Conservation (phyloP, 2,329 filamentous ascomycete genomes). For the Rutstroemia sp. region DNA sequence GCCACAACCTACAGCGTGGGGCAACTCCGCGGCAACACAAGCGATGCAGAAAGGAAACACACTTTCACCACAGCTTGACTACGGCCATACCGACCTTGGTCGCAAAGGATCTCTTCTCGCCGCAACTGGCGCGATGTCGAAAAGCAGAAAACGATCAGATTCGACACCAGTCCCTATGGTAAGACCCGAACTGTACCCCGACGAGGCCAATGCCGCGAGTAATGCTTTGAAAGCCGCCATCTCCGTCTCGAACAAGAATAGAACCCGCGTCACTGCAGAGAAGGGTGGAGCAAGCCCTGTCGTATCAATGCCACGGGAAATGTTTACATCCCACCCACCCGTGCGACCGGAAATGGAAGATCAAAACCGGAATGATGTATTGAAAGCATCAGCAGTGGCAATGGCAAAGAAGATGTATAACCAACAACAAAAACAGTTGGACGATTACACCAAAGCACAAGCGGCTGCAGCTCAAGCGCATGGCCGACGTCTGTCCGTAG, state of each 20-base stretch:
- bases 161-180: slow-evolving; percentile 44
- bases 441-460: slow-evolving; percentile 27
- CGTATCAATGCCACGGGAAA: slow-evolving; percentile 61
- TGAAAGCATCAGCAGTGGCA: slow-evolving; percentile 76
- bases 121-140: slow-evolving; percentile 68
- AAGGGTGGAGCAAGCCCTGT: slow-evolving; percentile 54
- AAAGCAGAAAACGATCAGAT: slow-evolving; percentile 48
- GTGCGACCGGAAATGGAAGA: slow-evolving; percentile 69
- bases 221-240: slow-evolving; percentile 71
- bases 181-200: slow-evolving; percentile 41
- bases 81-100: slow-evolving; percentile 41
- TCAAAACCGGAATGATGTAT: slow-evolving; percentile 59
- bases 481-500: slow-evolving; percentile 28
- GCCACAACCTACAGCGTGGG: slow-evolving; percentile 38
- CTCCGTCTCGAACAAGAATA: slow-evolving; percentile 37
- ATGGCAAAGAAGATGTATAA: slow-evolving; percentile 88
- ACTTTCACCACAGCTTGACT: slow-evolving; percentile 37
- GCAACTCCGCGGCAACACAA: slow-evolving; percentile 62
- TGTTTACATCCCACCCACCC: slow-evolving; percentile 72
- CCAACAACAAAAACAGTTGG: slow-evolving; percentile 50
- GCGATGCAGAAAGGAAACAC: slow-evolving; percentile 45
- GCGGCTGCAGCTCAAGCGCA: slow-evolving; percentile 27
- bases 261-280: slow-evolving; percentile 31
- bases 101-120: slow-evolving; percentile 63
- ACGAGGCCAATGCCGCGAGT: slow-evolving; percentile 50